These are phyloP conservation scores for Voacanga thouarsii DNA, from an alignment of 257 asterid species.

Conservation along the genomic window DNA sequence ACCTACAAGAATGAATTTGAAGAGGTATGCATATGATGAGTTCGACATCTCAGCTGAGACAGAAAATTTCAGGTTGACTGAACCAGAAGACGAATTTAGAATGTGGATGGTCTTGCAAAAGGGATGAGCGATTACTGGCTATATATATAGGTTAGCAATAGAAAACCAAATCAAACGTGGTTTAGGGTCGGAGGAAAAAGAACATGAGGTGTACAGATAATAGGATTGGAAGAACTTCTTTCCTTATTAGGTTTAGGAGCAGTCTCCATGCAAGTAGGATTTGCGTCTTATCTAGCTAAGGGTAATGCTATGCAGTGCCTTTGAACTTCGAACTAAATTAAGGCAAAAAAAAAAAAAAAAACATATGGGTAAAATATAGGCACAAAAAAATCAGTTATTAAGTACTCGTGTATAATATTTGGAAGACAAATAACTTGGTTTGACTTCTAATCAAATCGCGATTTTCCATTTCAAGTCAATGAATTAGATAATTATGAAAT, in stretches of 20 bases:
- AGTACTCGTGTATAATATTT: too few relatives aligned
- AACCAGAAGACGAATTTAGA: background rate
- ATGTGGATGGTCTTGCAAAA: background rate
- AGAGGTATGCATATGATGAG: background rate
- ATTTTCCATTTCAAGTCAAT: too few relatives aligned
- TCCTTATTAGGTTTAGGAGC: background rate
- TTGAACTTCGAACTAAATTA: too few relatives aligned
- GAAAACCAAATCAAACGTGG: background rate
- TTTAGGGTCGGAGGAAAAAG: background rate
- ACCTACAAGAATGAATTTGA: conserved; percentile 14
- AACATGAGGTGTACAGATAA: background rate
- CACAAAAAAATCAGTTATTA: too few relatives aligned
- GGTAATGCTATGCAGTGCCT: too few relatives aligned
- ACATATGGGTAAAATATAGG: too few relatives aligned
- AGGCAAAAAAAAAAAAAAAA: too few relatives aligned
- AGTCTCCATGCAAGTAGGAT: background rate
- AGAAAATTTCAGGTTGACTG: background rate
- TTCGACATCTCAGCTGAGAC: background rate
- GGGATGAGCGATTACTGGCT: background rate
- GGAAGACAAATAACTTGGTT: too few relatives aligned
- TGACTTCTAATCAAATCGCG: too few relatives aligned
- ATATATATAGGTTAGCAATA: background rate
- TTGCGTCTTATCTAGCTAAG: too few relatives aligned
- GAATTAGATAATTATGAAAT: too few relatives aligned
- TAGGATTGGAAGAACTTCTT: background rate